Conservation (phyloP, 2,329 filamentous ascomycete genomes). For the Colletotrichum plurivorum region DNA sequence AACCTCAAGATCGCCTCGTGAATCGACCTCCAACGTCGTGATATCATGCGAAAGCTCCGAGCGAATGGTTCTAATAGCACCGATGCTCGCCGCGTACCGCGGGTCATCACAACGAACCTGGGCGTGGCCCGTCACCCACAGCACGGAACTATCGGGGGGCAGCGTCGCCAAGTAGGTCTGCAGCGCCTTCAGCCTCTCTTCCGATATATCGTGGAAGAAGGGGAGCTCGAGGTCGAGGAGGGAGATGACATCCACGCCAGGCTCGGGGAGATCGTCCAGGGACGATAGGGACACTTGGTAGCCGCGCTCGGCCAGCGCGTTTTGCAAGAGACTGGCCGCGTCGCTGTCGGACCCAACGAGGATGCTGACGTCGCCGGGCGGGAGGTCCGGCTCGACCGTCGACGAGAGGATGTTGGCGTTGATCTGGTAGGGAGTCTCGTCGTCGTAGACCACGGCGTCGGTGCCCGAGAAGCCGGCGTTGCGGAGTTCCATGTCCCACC, state of each 20-base stretch:
- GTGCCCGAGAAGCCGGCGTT: slow-evolving; percentile 45
- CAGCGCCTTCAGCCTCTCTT: not conserved
- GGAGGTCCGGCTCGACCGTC: not conserved
- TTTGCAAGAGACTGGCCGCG: not conserved
- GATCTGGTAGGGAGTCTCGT: slow-evolving; percentile 6
- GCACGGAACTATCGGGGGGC: not conserved
- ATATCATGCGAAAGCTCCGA: slow-evolving; percentile 46
- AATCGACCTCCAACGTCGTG: slow-evolving; percentile 41
- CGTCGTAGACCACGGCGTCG: slow-evolving; percentile 11
- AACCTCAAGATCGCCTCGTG: not conserved
- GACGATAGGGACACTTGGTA: not conserved
- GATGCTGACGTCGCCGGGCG: not conserved
- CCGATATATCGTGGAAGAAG: slow-evolving; percentile 20
- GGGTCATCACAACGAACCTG: slow-evolving; percentile 4
- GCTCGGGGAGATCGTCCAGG: not conserved
- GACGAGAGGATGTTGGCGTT: slow-evolving; percentile 12
- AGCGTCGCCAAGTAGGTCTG: slow-evolving; percentile 1
- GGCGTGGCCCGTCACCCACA: slow-evolving; percentile 50
- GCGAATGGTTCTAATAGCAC: slow-evolving; percentile 47
- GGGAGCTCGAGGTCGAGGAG: slow-evolving; percentile 16
- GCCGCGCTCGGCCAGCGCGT: not conserved
- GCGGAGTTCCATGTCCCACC: slow-evolving; percentile 47
- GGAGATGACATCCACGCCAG: slow-evolving; percentile 15
- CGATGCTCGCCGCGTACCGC: slow-evolving; percentile 46
- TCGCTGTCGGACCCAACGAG: not conserved